These are phyloP conservation scores for Talaromyces pinophilus DNA, from an alignment of 2,329 filamentous ascomycete species.

Conservation along the genomic window DNA sequence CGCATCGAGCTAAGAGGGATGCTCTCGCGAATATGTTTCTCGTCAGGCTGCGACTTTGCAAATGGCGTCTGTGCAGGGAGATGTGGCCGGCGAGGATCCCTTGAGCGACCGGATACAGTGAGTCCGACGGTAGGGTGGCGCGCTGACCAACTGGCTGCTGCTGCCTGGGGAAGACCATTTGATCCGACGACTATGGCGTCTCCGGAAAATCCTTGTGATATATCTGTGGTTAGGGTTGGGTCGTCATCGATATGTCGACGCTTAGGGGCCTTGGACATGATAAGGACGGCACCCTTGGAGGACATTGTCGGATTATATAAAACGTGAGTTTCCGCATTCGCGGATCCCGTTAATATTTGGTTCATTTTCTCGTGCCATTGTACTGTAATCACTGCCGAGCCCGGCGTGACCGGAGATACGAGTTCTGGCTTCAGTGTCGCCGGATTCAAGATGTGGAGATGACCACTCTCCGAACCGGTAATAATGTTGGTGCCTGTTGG, in stretches of 20 bases:
- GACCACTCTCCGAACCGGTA: slow-evolving; percentile 80
- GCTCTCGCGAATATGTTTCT: slow-evolving; percentile 81
- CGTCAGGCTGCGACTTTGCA: slow-evolving; percentile 84
- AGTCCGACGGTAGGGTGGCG: slow-evolving; percentile 71
- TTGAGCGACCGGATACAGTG: slow-evolving; percentile 72
- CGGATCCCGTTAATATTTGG: slow-evolving; percentile 91
- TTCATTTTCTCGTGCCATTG: slow-evolving; percentile 94
- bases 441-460: slow-evolving; percentile 90
- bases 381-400: slow-evolving; percentile 77
- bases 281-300: slow-evolving; percentile 74
- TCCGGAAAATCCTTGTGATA: slow-evolving; percentile 75
- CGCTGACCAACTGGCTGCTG: slow-evolving; percentile 61
- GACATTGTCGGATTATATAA: slow-evolving; percentile 89
- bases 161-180: slow-evolving; percentile 72
- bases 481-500: slow-evolving; percentile 81
- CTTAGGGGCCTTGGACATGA: slow-evolving; percentile 92
- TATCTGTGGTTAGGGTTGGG: slow-evolving; percentile 79
- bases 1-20: slow-evolving; percentile 91
- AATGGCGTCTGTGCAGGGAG: slow-evolving; percentile 85
- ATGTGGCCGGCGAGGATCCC: slow-evolving; percentile 82
- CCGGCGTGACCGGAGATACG: slow-evolving; percentile 84
- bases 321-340: slow-evolving; percentile 84
- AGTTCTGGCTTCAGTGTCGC: slow-evolving; percentile 84
- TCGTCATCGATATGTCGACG: slow-evolving; percentile 95
- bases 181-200: slow-evolving; percentile 76